These are phyloP conservation scores for Corchorus olitorius DNA, from an alignment of 345 rosid species.

Conservation along the genomic window DNA sequence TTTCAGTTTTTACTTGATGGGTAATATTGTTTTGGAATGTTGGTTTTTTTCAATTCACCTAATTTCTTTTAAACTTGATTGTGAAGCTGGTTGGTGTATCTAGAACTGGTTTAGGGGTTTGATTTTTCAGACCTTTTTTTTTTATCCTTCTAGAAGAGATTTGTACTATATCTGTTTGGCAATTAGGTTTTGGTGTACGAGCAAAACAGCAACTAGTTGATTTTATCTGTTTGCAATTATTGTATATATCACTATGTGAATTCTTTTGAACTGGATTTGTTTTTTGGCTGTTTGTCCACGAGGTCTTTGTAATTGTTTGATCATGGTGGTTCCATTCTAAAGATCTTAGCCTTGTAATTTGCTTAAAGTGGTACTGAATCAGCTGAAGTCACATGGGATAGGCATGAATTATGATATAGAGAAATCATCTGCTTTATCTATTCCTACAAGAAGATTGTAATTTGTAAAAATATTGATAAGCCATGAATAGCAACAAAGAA, in stretches of 20 bases:
- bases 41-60: neutral
- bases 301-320: neutral
- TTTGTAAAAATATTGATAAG: neutral
- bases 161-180: neutral
- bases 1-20: conserved; percentile 9
- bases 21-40: neutral
- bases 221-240: neutral
- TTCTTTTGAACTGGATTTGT: neutral
- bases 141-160: neutral
- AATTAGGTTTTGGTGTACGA: neutral
- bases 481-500: neutral
- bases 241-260: neutral
- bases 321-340: neutral
- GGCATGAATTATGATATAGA: neutral
- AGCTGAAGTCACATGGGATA: neutral
- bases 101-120: neutral
- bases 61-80: neutral
- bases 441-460: neutral
- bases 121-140: neutral
- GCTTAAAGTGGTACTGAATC: neutral
- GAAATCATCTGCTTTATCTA: neutral
- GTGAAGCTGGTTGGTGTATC: neutral
- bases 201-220: neutral
- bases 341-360: conserved; percentile 3
- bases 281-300: neutral